Conservation (phyloP, 2,329 filamentous ascomycete species). For the Pseudocercospora fijiensis region DNA sequence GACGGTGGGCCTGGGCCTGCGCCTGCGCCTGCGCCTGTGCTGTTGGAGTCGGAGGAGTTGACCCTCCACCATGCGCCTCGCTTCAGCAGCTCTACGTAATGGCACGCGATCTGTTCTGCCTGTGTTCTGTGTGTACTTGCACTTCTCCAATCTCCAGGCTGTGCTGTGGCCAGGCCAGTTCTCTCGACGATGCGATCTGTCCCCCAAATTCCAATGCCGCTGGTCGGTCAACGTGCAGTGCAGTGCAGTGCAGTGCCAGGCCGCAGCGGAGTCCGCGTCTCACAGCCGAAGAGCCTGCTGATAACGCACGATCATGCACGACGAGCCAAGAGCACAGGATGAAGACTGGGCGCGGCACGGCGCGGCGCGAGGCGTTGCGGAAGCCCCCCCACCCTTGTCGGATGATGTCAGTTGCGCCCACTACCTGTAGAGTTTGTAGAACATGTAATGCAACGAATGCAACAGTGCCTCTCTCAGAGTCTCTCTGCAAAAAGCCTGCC, state of each 20-base stretch:
- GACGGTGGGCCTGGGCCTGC: too few relatives aligned
- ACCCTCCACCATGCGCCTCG: neutral
- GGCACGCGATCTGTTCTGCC: neutral
- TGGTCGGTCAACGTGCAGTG: neutral
- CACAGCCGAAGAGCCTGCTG: neutral
- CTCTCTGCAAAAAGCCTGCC: too few relatives aligned
- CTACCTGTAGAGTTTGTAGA: too few relatives aligned
- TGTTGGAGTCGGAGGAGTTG: neutral
- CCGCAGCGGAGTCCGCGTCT: too few relatives aligned
- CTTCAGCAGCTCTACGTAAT: neutral
- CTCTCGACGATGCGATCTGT: neutral
- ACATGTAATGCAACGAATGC: too few relatives aligned
- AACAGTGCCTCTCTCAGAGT: too few relatives aligned
- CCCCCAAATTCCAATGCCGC: neutral
- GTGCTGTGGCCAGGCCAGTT: neutral
- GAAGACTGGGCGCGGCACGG: neutral
- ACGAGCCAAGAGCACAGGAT: neutral
- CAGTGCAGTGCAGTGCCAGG: too few relatives aligned
- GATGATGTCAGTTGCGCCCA: neutral
- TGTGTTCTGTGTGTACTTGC: neutral
- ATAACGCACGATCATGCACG: slow-evolving; percentile 2
- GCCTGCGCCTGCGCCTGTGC: too few relatives aligned
- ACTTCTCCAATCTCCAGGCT: neutral
- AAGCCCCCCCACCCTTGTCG: neutral
- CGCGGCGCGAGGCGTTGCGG: neutral